Evolutionary conservation across 2,329 filamentous ascomycete species (phyloP).

Genomic region (Beauveria bassiana): DNA sequence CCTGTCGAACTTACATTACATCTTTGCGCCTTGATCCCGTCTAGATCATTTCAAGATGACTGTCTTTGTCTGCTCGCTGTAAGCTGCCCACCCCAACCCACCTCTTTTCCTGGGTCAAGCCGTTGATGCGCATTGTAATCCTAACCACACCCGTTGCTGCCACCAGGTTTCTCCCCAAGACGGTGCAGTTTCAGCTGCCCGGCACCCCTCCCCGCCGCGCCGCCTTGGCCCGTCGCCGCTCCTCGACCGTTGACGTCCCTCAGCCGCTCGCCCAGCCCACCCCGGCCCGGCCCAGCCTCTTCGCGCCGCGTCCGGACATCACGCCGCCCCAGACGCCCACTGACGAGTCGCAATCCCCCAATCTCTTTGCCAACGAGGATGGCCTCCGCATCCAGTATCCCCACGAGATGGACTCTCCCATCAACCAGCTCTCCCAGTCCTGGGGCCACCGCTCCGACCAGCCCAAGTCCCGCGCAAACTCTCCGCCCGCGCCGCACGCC

Average conservation of each 20-base stretch:
- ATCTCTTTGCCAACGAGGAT: slow-evolving; percentile 51
- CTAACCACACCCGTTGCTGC: not conserved
- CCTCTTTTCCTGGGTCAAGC: not conserved
- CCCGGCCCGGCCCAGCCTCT: slow-evolving; percentile 44
- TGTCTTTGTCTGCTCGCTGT: slow-evolving; percentile 35
- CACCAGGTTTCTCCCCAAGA: slow-evolving; percentile 83
- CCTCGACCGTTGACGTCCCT: slow-evolving; percentile 21
- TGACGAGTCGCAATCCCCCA: slow-evolving; percentile 35
- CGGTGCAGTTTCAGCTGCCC: slow-evolving; percentile 74
- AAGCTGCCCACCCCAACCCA: slow-evolving; percentile 15
- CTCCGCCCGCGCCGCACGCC: slow-evolving; percentile 68
- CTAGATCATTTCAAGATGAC: slow-evolving; percentile 26
- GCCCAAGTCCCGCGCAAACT: slow-evolving; percentile 65
- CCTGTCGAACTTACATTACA: not conserved
- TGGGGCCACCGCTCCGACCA: slow-evolving; percentile 75
- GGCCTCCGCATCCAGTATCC: slow-evolving; percentile 50
- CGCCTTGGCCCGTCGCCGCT: slow-evolving; percentile 23
- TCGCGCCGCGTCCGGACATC: slow-evolving; percentile 38
- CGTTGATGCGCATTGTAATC: not conserved
- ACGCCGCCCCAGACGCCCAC: slow-evolving; percentile 50
- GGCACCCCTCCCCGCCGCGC: slow-evolving; percentile 37
- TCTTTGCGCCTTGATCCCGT: not conserved
- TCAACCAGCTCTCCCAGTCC: slow-evolving; percentile 65
- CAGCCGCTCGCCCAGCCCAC: slow-evolving; percentile 18
- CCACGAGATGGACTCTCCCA: slow-evolving; percentile 50